Evolutionary conservation across 164 flowering plant genomes (phyloP), one percentile per base, ranked within the genome.

Genomic region (Umbellularia californica): DNA sequence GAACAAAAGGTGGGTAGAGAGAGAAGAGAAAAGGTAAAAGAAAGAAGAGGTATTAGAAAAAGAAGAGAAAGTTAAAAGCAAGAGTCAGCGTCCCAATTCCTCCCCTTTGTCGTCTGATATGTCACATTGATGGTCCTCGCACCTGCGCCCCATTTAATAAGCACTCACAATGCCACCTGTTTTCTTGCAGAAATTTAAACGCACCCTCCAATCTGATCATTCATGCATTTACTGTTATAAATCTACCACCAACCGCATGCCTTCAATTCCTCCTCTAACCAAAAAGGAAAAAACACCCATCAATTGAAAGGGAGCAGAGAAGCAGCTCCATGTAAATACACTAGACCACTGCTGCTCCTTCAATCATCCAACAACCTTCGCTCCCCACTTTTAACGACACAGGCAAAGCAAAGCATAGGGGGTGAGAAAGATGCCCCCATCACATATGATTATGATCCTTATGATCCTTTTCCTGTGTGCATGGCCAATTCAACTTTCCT

Each of bases 71-170:
- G 60, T 15, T 3, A 35, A 30, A 35, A 23, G 30, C 2, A 68
- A 68, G 70, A 22, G 50, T 55, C 60, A 55, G 60, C 60, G 60
- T 55, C 60, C 60, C 60, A 55, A 55, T 55, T 55, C 60, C 60
- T 55, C 60, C 60, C 7, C 60, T 55, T 55, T 55, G 60, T 55
- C 60, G 60, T 55, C 60, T 55, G 60, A 55, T 55, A 55, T 55
- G 60, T 55, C 60, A 55, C 60, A 17, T 55, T 55, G 60, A 55
- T 55, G 60, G 60, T 55, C 60, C 60, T 55, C 60, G n/a, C 20
- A 55, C 17, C 60, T 55, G 60, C 60, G 60, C n/a, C n/a, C 17
- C 15, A 55, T 55, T 55, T 55, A 55, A 55, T 55, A 55, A 55
- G n/a, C n/a, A 15, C 60, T 55, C 60, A 55, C 60, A 55, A 20